Conservation (phyloP, 306 rosid species). For the Echinosophora koreensis region DNA sequence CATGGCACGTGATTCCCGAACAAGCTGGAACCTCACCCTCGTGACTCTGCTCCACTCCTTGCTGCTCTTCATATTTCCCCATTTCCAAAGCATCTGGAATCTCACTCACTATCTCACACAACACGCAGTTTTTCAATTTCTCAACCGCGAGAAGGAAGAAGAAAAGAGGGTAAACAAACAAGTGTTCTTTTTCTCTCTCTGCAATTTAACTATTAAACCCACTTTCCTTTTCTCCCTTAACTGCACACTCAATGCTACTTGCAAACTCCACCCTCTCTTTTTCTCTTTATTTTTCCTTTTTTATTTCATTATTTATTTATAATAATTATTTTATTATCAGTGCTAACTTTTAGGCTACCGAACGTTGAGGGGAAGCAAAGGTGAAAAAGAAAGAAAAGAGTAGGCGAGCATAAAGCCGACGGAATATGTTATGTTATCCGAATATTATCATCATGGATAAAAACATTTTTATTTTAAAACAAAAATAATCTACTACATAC, state of each 20-base stretch:
- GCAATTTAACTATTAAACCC: background rate
- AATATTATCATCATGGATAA: conserved; percentile 19
- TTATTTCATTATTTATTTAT: background rate
- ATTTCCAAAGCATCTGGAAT: conserved; percentile 58
- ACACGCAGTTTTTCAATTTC: background rate
- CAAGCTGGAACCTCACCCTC: conserved; percentile 37
- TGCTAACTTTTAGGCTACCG: conserved; percentile 65
- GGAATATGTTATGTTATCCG: conserved; percentile 11
- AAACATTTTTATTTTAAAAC: background rate
- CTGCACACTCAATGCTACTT: too few relatives aligned
- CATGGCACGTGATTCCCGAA: conserved; percentile 56
- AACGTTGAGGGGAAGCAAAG: conserved; percentile 90
- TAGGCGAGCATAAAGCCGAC: conserved; percentile 44
- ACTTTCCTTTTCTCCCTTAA: background rate
- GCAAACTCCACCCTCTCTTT: too few relatives aligned
- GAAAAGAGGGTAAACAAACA: background rate
- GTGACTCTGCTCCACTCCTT: conserved; percentile 27
- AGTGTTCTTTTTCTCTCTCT: too few relatives aligned
- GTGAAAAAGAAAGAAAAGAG: conserved; percentile 51
- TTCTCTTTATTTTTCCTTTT: background rate
- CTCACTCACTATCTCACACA: background rate
- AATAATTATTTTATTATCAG: background rate
- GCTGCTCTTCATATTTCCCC: conserved; percentile 54
- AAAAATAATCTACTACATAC: background rate
- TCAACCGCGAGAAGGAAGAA: conserved; percentile 9